Evolutionary conservation across 352 stramenopile genomes (phyloP), one percentile per base, ranked within the genome.

Genomic region (Phytophthora chlamydospora): DNA sequence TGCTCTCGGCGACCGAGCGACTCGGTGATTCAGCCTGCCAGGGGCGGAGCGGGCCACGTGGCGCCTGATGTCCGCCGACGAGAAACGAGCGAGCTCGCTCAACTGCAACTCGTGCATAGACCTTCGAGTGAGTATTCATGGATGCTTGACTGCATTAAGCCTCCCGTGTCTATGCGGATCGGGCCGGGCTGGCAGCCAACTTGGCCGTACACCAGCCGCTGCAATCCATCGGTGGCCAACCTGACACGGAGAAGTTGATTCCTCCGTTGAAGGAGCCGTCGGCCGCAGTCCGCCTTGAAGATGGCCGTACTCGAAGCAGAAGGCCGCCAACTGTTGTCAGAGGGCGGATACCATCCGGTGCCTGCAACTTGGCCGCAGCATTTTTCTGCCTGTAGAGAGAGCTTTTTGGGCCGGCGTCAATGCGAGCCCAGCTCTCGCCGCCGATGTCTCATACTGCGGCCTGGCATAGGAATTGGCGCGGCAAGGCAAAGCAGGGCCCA

Each of bases 41-140:
- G 21, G 21, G 21, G 21, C 21, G 21, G 21, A 24, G 21, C 21
- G 1, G 11, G 33, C 43, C 42, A 55, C 43, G 54, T 63, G 47
- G 27, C 32, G 31, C 49, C 38, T 57, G 56, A 57, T 19, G 32
- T 50, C 10, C 35, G 17, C 5, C 21, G 33, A n/a, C 29, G 43
- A 68, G 31, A 62, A 57, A 63, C 38, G 45, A 62, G 39, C 38
- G 13, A 29, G 31, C n/a, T 14, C 41, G 16, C 52, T 68, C 40
- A 63, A 58, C 60, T 63, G 60, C 60, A 68, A 68, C 6, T 64
- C 36, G 53, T 58, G 45, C 60, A 68, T 68, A 64, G 52, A 51
- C 45, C 45, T 52, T 40, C 17, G 5, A n/a, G 49, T 58, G 52
- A 67, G 52, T 41, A 64, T 64, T 58, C 60, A 64, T 8, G 29